Conservation (phyloP, 257 asterid genomes). For the Oldenlandia corymbosa region DNA sequence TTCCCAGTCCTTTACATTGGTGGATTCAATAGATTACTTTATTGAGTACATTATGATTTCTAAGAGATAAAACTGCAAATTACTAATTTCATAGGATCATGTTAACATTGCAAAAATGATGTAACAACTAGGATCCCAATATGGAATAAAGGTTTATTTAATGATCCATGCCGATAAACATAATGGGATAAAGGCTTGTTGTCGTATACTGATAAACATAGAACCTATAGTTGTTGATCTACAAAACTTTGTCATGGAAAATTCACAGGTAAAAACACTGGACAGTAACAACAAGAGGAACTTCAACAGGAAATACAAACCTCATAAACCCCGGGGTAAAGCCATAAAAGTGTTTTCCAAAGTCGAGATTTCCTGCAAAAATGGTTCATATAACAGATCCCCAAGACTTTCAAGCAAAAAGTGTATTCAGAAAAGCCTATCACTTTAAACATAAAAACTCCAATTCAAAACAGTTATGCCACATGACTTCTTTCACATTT, state of each 20-base stretch:
- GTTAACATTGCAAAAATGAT: neutral
- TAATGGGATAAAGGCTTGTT: too few relatives aligned
- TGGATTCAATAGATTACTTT: too few relatives aligned
- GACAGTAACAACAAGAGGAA: neutral
- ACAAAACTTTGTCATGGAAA: neutral
- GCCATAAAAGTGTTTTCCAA: slow-evolving; percentile 78
- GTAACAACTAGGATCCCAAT: neutral
- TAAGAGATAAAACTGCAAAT: neutral
- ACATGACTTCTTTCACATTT: too few relatives aligned
- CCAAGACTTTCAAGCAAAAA: neutral
- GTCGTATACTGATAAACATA: neutral
- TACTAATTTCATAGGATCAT: neutral
- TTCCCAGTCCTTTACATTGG: neutral
- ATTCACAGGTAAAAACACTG: neutral
- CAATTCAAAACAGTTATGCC: neutral
- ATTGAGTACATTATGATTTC: neutral
- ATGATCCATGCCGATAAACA: too few relatives aligned
- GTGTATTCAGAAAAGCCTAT: neutral
- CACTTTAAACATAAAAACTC: neutral
- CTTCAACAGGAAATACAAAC: slow-evolving; percentile 21
- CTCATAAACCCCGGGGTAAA: slow-evolving; percentile 96
- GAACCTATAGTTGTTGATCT: neutral
- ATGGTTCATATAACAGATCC: slow-evolving; percentile 1
- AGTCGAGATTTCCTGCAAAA: slow-evolving; percentile 51
- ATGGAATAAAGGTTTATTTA: neutral